A percentile compares a stretch with the other conserved stretches of the same genome.
Conservation (phyloP, 371 early-diverging fungal genomes). For the Coemansia sp. region DNA sequence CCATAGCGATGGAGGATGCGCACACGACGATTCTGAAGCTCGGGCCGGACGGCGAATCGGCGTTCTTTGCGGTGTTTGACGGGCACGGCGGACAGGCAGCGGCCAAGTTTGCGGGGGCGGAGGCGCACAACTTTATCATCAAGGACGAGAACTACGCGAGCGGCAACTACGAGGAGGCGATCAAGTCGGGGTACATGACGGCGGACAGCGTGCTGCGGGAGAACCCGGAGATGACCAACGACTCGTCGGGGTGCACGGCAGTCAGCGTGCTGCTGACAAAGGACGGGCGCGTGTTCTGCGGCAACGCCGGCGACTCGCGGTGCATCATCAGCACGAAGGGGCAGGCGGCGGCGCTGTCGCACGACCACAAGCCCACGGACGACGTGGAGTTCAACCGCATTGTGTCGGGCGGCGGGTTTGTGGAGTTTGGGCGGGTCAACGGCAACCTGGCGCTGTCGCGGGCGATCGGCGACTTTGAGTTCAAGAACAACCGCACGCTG, state of each 20-base stretch:
- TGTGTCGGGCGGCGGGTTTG: slow-evolving; percentile 86
- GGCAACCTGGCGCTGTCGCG: slow-evolving; percentile 95
- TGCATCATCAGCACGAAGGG: slow-evolving; percentile 79
- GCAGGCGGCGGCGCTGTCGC: slow-evolving; percentile 71
- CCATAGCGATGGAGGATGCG: slow-evolving; percentile 94
- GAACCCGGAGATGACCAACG: slow-evolving; percentile 55
- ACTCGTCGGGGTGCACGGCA: slow-evolving; percentile 95
- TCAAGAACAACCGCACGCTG: slow-evolving; percentile 72
- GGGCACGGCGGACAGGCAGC: slow-evolving; percentile 89
- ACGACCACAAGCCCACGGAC: slow-evolving; percentile 93
- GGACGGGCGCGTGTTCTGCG: slow-evolving; percentile 58
- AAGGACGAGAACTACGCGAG: slow-evolving; percentile 61
- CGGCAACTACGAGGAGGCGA: slow-evolving; percentile 65
- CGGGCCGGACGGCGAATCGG: slow-evolving; percentile 50
- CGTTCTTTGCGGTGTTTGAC: slow-evolving; percentile 95
- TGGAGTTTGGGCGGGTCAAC: slow-evolving; percentile 94
- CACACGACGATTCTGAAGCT: slow-evolving; percentile 83
- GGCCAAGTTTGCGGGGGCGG: slow-evolving; percentile 81
- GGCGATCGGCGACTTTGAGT: slow-evolving; percentile 96
- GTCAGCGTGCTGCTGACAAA: slow-evolving; percentile 81
- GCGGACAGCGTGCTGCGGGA: slow-evolving; percentile 75
- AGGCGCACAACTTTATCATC: slow-evolving; percentile 69
- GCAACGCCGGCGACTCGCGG: slow-evolving; percentile 95
- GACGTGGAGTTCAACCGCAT: slow-evolving; percentile 78
- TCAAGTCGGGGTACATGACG: slow-evolving; percentile 77